A percentile compares a stretch with the other conserved stretches of the same genome.
These are phyloP conservation scores for Avicennia marina DNA, from an alignment of 257 asterid genomes.

Conservation along the genomic window DNA sequence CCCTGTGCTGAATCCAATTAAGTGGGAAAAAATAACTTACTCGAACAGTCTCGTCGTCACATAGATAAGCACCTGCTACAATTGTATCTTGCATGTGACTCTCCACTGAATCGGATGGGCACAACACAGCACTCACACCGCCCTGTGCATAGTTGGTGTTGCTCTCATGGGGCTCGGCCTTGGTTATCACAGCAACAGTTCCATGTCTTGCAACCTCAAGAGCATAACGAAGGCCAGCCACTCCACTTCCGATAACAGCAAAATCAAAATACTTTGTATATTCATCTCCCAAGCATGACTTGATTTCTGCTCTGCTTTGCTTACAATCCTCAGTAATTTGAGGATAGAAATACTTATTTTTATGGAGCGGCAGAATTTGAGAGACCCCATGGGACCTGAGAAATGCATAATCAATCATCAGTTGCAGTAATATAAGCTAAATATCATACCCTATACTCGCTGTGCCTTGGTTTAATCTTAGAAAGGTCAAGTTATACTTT, in stretches of 20 bases:
- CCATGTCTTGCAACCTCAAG: conserved; percentile 94
- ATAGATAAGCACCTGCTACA: conserved; percentile 95
- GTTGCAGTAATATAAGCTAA: background rate
- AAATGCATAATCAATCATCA: conserved; percentile 4
- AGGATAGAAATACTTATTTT: conserved; percentile 18
- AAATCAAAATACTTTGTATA: conserved; percentile 74
- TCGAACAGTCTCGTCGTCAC: conserved; percentile 98
- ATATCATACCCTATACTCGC: background rate
- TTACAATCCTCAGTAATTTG: conserved; percentile 30
- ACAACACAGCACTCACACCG: conserved; percentile 96
- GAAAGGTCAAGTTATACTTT: background rate
- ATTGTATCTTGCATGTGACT: conserved; percentile 92
- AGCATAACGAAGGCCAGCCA: conserved; percentile 98
- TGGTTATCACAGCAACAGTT: conserved; percentile 87
- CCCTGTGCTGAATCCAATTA: too few species aligned
- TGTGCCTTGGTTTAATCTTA: background rate
- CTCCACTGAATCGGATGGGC: conserved; percentile 96
- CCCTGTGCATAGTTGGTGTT: conserved; percentile 99
- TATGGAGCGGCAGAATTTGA: conserved; percentile 32
- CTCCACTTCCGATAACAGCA: conserved; percentile 93
- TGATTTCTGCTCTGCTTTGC: conserved; percentile 33
- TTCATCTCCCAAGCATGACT: conserved; percentile 53
- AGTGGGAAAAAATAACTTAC: conserved; percentile 35
- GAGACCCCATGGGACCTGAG: conserved; percentile 70
- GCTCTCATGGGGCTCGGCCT: conserved; percentile 98